Conservation (phyloP, 208 protist species). For the Crithidia fasciculata region DNA sequence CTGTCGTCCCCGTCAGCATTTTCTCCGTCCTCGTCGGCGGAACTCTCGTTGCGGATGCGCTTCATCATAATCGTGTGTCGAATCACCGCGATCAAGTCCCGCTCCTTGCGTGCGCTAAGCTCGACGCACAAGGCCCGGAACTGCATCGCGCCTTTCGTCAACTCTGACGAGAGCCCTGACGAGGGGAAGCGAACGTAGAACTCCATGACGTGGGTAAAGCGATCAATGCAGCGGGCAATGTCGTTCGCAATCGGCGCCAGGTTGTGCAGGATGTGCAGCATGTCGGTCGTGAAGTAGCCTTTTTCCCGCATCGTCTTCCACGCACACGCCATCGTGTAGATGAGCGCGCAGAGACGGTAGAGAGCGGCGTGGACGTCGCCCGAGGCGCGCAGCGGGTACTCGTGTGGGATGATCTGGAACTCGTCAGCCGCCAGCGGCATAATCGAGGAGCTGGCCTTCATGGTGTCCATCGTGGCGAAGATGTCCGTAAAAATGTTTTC, state of each 20-base stretch:
- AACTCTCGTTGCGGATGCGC: conserved; percentile 29
- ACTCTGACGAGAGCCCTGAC: conserved; percentile 51
- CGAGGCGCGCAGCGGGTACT: conserved; percentile 67
- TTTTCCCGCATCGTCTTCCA: conserved; percentile 85
- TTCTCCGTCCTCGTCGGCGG: background rate
- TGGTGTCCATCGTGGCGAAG: conserved; percentile 45
- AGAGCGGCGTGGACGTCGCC: conserved; percentile 69
- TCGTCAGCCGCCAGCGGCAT: conserved; percentile 76
- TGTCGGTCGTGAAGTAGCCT: conserved; percentile 73
- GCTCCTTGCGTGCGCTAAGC: conserved; percentile 56
- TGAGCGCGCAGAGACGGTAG: conserved; percentile 65
- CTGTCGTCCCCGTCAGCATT: background rate
- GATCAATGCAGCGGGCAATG: conserved; percentile 54
- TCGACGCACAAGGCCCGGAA: conserved; percentile 62
- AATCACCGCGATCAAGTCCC: conserved; percentile 58
- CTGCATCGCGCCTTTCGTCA: conserved; percentile 70
- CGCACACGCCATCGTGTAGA: conserved; percentile 77
- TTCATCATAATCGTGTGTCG: conserved; percentile 46
- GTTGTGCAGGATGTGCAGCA: conserved; percentile 72
- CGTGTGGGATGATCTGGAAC: conserved; percentile 55
- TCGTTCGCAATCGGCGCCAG: conserved; percentile 59
- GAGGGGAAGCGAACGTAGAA: conserved; percentile 62
- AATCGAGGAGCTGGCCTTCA: conserved; percentile 53
- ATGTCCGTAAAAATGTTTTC: conserved; percentile 49
- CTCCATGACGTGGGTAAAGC: conserved; percentile 55